Conservation (phyloP, 23 red algal species). For the Rhodosorus marinus region DNA sequence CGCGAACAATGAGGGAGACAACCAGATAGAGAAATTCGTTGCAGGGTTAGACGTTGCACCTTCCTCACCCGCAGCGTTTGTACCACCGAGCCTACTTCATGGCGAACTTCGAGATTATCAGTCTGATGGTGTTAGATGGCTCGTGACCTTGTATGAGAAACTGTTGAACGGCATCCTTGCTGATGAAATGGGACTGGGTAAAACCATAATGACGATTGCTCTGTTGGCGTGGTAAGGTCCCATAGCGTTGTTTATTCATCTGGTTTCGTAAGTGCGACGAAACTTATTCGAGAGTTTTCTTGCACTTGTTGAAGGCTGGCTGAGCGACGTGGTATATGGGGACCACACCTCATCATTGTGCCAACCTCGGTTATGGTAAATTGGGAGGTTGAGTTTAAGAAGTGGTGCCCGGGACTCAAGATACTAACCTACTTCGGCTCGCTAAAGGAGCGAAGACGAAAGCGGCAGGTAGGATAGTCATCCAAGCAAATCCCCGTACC, state of each 20-base stretch:
- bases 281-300: no score
- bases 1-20: not conserved
- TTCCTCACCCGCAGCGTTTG: not conserved
- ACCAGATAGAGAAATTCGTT: not conserved
- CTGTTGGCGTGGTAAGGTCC: no score
- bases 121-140: conserved; percentile 61
- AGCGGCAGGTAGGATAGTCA: no score
- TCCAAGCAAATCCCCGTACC: no score
- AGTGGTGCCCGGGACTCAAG: conserved; percentile 69
- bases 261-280: no score
- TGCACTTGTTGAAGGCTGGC: conserved; percentile 77
- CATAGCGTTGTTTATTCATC: no score
- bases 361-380: conserved; percentile 88
- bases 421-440: conserved; percentile 61
- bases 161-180: conserved; percentile 83
- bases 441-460: conserved; percentile 40
- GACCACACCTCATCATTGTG: conserved; percentile 81
- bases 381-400: conserved; percentile 97
- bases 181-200: conserved; percentile 98
- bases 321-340: conserved; percentile 41
- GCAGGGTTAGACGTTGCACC: not conserved
- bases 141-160: conserved; percentile 56
- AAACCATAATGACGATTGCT: conserved; percentile 88
- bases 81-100: conserved; percentile 31
- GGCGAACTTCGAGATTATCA: conserved; percentile 65